A percentile compares a stretch with the other conserved stretches of the same genome.
These are phyloP conservation scores for Malus asiatica DNA, from an alignment of 306 rosid species.

Conservation along the genomic window DNA sequence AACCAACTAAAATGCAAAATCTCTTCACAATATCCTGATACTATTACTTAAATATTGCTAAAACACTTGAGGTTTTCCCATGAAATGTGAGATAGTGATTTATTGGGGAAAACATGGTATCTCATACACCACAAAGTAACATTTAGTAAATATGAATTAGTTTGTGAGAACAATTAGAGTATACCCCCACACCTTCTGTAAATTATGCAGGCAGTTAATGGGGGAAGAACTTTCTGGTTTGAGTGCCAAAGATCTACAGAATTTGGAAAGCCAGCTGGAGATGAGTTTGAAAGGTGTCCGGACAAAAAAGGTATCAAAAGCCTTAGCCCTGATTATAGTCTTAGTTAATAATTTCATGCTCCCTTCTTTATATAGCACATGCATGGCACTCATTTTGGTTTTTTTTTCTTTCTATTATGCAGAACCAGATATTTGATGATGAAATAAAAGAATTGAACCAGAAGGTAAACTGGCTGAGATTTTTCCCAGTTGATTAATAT, in stretches of 20 bases:
- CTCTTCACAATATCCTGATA: not conserved
- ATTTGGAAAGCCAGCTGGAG: slow-evolving; percentile 63
- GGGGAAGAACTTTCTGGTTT: slow-evolving; percentile 72
- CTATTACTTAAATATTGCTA: not conserved
- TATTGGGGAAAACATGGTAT: not conserved
- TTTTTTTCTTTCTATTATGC: slow-evolving; percentile 1
- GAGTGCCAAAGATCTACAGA: slow-evolving; percentile 48
- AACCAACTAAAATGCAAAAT: not conserved
- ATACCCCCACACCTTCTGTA: not conserved
- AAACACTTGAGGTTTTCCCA: not conserved
- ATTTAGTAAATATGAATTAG: too few species aligned
- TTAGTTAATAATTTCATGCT: not conserved
- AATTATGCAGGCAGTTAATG: slow-evolving; percentile 59
- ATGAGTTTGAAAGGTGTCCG: slow-evolving; percentile 66
- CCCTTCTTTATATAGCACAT: not conserved
- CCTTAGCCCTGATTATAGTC: not conserved
- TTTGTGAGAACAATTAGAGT: too few species aligned
- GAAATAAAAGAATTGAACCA: slow-evolving; percentile 35
- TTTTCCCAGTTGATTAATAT: not conserved
- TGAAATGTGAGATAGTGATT: not conserved
- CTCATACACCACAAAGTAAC: too few species aligned
- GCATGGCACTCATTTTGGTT: not conserved
- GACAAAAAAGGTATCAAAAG: slow-evolving; percentile 45
- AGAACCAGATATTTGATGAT: slow-evolving; percentile 36
- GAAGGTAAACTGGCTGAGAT: slow-evolving; percentile 21